A percentile compares a stretch with the other conserved stretches of the same genome.
Conservation (phyloP, 2,329 filamentous ascomycete genomes). For the Cladosporium sp. region DNA sequence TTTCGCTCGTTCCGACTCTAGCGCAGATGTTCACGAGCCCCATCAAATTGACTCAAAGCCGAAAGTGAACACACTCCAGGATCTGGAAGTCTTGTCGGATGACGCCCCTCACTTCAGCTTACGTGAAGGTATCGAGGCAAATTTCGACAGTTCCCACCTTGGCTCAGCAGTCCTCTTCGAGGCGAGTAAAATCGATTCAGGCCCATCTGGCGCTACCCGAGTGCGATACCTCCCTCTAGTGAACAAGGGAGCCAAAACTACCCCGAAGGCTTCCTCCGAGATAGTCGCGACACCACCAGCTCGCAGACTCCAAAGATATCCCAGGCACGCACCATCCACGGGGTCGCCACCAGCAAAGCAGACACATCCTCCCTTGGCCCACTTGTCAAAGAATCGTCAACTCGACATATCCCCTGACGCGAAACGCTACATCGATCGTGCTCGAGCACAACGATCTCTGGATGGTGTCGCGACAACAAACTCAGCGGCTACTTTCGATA, state of each 20-base stretch:
- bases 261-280: not conserved
- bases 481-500: not conserved
- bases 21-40: not conserved
- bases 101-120: not conserved
- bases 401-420: not conserved
- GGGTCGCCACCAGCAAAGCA: not conserved
- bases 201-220: not conserved
- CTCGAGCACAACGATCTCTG: not conserved
- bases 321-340: not conserved
- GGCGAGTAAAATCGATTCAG: not conserved
- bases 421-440: not conserved
- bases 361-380: too few relatives aligned
- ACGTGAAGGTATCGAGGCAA: not conserved
- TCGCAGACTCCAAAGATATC: not conserved
- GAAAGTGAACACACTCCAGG: not conserved
- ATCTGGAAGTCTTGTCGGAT: not conserved
- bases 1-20: not conserved
- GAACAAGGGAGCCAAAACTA: not conserved
- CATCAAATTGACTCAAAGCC: not conserved
- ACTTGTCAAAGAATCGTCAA: not conserved
- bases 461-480: not conserved
- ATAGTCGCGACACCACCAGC: not conserved
- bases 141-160: not conserved
- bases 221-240: conserved; percentile 10
- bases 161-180: conserved; percentile 8